A percentile compares a stretch with the other conserved stretches of the same genome.
Evolutionary conservation across 352 stramenopile genomes (phyloP).

Genomic region (Lagenidium giganteum): DNA sequence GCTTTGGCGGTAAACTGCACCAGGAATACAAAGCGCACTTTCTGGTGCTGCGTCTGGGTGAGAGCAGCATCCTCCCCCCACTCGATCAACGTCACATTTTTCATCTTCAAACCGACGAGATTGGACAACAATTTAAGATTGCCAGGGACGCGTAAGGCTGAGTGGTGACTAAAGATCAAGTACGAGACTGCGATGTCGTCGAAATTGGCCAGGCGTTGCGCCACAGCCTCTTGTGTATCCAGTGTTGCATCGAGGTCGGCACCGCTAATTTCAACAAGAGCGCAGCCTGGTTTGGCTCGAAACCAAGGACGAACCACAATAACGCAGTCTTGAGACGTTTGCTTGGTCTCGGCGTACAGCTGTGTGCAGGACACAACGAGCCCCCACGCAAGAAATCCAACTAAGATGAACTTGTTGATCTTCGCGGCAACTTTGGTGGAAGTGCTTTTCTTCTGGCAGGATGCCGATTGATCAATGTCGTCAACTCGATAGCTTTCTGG

Average conservation of each 20-base stretch:
- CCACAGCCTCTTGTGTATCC: slow-evolving; percentile 15
- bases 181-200: slow-evolving; percentile 12
- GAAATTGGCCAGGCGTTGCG: slow-evolving; percentile 7
- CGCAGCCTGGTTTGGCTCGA: slow-evolving; percentile 11
- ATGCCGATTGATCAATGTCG: too few species aligned
- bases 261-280: slow-evolving; percentile 23
- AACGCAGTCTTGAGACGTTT: slow-evolving; percentile 11
- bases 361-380: slow-evolving; percentile 11
- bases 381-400: too few species aligned
- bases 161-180: slow-evolving; percentile 16
- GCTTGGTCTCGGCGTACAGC: slow-evolving; percentile 5
- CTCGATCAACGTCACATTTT: slow-evolving; percentile 15
- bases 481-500: too few species aligned
- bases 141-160: slow-evolving; percentile 4
- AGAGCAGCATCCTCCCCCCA: slow-evolving; percentile 14
- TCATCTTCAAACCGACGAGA: slow-evolving; percentile 19
- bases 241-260: neutral
- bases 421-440: too few species aligned
- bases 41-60: slow-evolving; percentile 8
- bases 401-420: too few species aligned
- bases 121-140: too few species aligned
- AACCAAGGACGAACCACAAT: slow-evolving; percentile 24
- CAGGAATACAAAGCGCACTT: slow-evolving; percentile 10
- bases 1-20: too few species aligned
- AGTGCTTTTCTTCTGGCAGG: too few species aligned